Percentiles rank a stretch among this genome's conserved stretches.
Conservation (phyloP, 106 monocot species). For the Dendrobium catenatum region DNA sequence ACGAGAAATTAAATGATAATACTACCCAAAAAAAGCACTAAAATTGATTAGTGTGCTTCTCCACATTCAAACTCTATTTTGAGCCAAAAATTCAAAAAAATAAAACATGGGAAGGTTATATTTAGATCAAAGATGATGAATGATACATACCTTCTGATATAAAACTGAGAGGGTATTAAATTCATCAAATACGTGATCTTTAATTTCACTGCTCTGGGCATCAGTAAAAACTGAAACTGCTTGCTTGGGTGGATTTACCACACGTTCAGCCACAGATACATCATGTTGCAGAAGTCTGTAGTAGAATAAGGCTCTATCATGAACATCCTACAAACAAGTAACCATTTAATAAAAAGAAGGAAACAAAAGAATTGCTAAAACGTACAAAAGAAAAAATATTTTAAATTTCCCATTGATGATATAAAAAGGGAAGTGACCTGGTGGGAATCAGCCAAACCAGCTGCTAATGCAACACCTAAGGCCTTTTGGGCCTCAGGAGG, state of each 20-base stretch:
- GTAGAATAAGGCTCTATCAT: conserved; percentile 96
- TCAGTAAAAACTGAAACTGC: conserved; percentile 99
- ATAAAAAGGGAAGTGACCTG: conserved; percentile 38
- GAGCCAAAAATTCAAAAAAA: not conserved
- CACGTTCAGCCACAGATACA: conserved; percentile 66
- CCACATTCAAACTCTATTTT: not conserved
- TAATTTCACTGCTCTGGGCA: conserved; percentile 89
- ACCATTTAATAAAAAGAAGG: conserved; percentile 2
- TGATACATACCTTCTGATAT: conserved; percentile 85
- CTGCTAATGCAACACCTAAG: conserved; percentile 74
- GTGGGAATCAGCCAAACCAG: conserved; percentile 86
- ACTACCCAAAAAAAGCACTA: not conserved
- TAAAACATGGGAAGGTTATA: not conserved
- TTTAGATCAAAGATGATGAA: not conserved
- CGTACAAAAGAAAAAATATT: not conserved
- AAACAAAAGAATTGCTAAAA: not conserved
- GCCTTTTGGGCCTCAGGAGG: conserved; percentile 92
- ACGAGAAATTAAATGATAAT: not conserved
- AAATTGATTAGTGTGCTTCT: not conserved
- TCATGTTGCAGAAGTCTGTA: conserved; percentile 95
- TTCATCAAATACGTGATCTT: conserved; percentile 99
- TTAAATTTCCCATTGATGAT: not conserved
- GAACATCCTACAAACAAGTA: conserved; percentile 81
- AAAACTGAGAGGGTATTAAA: conserved; percentile 90
- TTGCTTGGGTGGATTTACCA: conserved; percentile 97